Base-by-base conservation (phyloP, 441 rosid genomes). In the Erodium moschatum region DNA sequence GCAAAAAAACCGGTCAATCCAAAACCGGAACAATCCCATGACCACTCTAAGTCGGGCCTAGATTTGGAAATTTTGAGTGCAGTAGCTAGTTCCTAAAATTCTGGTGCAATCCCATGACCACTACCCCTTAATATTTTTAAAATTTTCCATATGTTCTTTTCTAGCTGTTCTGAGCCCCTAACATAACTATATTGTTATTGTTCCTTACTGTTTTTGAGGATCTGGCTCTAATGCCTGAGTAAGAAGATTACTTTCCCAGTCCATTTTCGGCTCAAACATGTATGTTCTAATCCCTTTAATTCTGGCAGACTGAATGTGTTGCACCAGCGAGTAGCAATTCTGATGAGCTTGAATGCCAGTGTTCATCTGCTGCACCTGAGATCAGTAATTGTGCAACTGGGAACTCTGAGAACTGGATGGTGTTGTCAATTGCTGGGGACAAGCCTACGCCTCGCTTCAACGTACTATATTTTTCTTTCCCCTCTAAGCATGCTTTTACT, bases 381-480 rank as follows among this genome's bases (percentile, higher is more conserved):
- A 80, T 69, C 67, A 79, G 67, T 73, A 74, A 67, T 68, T 76
- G 79, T 33, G 65, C 81, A 11, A 72, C 88, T 0, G 87, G 79
- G 67, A 81, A 76, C 78, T 81, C 87, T 60, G 99, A 94, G 76
- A 90, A 79, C 38, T 94, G 97, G 99, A 91, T 79, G 96, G 85
- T 60, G 58, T 63, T 94, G 81, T 82, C 97, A 0, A 81, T 88
- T 76, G 65, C 91, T 16, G 97, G 99, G 67, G 89, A 85, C 60
- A 87, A 81, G 80, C 99, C 99, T 1, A 54, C 70, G 0, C 95
- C 99, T 66, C 96, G 99, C 69, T 90, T 78, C 74, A 87, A 90
- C 80, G 99, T 94, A 79, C 46, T 24, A 33, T 60, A 58, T 63
- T 9, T 15, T 52, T 46, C 31, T 40, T 35, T 24, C 3, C 9